Evolutionary conservation across 495 filamentous ascomycete genomes (phyloP).

Genomic region (Pyrenula massariospora): DNA sequence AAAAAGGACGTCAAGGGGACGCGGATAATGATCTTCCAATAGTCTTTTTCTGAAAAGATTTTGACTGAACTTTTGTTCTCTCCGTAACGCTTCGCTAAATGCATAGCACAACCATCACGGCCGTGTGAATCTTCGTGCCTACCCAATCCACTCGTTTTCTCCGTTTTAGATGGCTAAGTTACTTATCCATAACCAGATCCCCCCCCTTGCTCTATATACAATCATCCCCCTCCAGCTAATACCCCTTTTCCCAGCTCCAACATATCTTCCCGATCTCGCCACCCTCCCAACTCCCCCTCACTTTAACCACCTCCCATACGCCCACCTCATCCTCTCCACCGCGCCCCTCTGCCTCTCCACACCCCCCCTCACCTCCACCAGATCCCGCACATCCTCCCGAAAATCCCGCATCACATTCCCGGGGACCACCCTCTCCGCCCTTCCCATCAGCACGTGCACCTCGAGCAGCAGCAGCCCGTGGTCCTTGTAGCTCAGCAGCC

Average conservation of each 20-base stretch:
- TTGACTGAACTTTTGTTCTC: no score
- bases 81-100: no score
- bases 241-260: background rate
- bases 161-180: no score
- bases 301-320: slow-evolving; percentile 65
- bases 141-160: no score
- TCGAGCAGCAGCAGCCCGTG: slow-evolving; percentile 85
- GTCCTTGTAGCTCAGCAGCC: slow-evolving; percentile 73
- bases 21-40: no score
- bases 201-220: background rate
- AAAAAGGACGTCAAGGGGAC: no score
- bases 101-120: no score
- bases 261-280: background rate
- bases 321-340: slow-evolving; percentile 74
- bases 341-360: slow-evolving; percentile 63
- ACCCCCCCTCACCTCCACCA: slow-evolving; percentile 63
- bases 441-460: slow-evolving; percentile 61
- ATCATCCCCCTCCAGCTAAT: background rate
- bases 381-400: slow-evolving; percentile 69
- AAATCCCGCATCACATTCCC: slow-evolving; percentile 67
- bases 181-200: no score
- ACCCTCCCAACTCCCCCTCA: background rate
- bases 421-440: slow-evolving; percentile 52
- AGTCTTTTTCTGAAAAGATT: no score
- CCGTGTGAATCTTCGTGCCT: no score